phyloP scores from a whole-genome alignment of 192 early-diverging fungal genomes.

The Backusella morwellensis region DNA sequence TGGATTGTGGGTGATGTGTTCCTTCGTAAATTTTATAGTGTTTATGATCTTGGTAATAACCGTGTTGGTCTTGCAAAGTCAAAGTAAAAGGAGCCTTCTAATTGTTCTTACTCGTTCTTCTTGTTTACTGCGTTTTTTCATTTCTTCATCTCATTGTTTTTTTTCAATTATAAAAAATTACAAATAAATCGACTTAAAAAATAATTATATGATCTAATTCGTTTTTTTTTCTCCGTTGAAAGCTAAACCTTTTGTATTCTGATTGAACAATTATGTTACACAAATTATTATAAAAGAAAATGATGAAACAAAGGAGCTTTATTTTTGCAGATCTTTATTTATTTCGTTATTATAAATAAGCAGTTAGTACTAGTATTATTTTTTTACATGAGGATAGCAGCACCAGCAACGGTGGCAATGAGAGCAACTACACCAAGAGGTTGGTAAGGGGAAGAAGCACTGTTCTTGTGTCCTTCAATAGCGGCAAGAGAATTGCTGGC shows the following conservation, averaged over 20 bases:
- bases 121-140: neutral
- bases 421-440: constrained; percentile 4
- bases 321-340: neutral
- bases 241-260: neutral
- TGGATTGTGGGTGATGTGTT: constrained; percentile 89
- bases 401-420: neutral
- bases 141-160: neutral
- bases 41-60: constrained; percentile 67
- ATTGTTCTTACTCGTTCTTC: neutral
- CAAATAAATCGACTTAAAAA: neutral
- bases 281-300: neutral
- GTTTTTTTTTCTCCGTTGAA: neutral
- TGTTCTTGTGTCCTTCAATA: neutral
- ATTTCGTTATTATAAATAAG: neutral
- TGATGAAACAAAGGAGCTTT: neutral
- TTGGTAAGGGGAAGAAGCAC: neutral
- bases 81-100: neutral
- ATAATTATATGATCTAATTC: neutral
- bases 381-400: neutral
- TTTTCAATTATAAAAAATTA: neutral
- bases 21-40: constrained; percentile 79
- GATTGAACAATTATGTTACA: neutral
- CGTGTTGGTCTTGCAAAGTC: constrained; percentile 65
- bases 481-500: neutral
- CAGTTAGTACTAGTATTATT: neutral